These are phyloP conservation scores for Pythium phragmitis DNA, from an alignment of 352 stramenopile species.

Conservation along the genomic window DNA sequence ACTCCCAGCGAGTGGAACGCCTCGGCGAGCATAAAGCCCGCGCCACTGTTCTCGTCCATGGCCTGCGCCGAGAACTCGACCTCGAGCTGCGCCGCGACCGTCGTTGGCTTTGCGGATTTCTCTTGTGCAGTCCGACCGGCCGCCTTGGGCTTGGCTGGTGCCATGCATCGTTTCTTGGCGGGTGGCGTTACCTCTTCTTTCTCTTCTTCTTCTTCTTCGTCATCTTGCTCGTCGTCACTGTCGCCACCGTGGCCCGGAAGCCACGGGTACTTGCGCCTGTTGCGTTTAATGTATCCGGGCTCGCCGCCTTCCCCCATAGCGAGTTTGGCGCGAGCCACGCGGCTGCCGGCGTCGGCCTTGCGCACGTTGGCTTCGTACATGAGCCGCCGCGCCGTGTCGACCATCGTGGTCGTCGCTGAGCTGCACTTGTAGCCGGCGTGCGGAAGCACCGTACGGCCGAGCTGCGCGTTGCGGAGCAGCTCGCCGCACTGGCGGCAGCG, in stretches of 20 bases:
- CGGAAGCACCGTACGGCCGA: not conserved
- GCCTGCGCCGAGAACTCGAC: not conserved
- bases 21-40: slow-evolving; percentile 2
- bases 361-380: not conserved
- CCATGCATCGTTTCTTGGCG: not conserved
- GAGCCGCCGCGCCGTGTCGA: slow-evolving; percentile 5
- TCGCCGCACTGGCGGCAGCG: not conserved
- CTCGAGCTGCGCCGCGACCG: not conserved
- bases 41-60: not conserved
- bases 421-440: slow-evolving; percentile 1
- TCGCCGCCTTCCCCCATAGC: slow-evolving; percentile 3
- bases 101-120: not conserved
- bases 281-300: not conserved
- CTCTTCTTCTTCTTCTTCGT: slow-evolving; percentile 1
- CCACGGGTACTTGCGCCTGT: not conserved
- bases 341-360: not conserved
- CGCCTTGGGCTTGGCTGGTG: not conserved
- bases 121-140: not conserved
- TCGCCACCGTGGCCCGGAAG: not conserved
- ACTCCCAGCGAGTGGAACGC: slow-evolving; percentile 1
- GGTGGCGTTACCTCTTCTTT: not conserved
- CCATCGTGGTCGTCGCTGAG: not conserved
- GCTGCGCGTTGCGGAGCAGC: too few species aligned
- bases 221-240: slow-evolving; percentile 1
- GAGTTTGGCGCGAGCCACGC: not conserved